phyloP scores from a whole-genome alignment of 306 rosid species.

The Luffa aegyptiaca region DNA sequence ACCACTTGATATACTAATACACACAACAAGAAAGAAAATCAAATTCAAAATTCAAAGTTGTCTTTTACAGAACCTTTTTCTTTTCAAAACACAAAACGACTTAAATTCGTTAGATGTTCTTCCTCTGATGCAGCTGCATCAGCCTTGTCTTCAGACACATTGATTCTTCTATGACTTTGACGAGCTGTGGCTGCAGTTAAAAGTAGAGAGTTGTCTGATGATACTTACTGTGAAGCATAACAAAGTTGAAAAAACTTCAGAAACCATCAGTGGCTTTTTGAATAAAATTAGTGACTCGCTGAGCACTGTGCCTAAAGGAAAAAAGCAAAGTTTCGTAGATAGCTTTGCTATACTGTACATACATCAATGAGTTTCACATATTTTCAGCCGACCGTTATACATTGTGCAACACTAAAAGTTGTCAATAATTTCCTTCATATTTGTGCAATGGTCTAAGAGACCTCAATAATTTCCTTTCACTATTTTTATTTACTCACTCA shows the following conservation, averaged over 20 bases:
- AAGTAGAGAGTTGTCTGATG: constrained; percentile 4
- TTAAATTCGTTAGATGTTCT: neutral
- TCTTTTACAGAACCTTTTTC: neutral
- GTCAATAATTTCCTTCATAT: neutral
- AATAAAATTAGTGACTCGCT: neutral
- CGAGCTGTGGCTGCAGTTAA: neutral
- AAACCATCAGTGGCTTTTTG: neutral
- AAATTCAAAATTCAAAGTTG: neutral
- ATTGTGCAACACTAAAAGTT: neutral
- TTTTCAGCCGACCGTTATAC: neutral
- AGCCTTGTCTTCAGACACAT: constrained; percentile 2
- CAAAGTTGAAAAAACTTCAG: neutral
- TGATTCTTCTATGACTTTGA: neutral
- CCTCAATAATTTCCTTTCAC: neutral
- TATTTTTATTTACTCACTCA: neutral
- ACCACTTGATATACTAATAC: neutral
- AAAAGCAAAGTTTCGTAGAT: neutral
- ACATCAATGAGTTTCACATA: neutral
- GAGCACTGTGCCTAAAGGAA: no score
- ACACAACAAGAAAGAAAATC: neutral
- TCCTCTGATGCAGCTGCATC: neutral
- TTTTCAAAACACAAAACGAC: neutral
- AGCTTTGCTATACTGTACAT: neutral
- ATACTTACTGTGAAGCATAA: neutral
- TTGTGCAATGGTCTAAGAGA: neutral